Evolutionary conservation across 2,329 filamentous ascomycete species (phyloP).

Genomic region (Penicillium glabrum): DNA sequence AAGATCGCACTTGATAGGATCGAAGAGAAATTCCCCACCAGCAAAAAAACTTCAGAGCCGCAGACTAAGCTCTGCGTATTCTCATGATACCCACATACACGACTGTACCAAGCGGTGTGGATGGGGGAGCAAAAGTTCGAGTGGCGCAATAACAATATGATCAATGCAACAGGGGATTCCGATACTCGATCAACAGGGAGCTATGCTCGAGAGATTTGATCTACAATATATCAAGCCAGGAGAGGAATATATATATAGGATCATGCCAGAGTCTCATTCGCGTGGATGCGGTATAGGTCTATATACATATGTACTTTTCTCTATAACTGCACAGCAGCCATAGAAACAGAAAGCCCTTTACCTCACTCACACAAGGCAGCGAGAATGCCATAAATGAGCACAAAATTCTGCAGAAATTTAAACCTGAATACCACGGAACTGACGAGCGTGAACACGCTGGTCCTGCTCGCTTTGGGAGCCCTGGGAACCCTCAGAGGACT

Average conservation of each 20-base stretch:
- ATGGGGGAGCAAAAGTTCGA: too few species aligned
- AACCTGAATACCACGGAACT: conserved; percentile 20
- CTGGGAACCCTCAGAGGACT: neutral
- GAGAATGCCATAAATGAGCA: conserved; percentile 2
- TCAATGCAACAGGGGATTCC: too few species aligned
- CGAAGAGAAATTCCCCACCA: too few species aligned
- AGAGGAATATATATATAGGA: neutral
- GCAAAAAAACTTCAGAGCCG: too few species aligned
- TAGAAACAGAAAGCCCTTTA: conserved; percentile 6
- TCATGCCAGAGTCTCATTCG: conserved; percentile 2
- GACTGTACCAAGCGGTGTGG: too few species aligned
- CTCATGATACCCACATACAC: too few species aligned
- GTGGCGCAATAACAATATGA: too few species aligned
- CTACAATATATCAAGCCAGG: neutral
- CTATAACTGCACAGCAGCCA: conserved; percentile 21
- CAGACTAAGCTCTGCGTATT: too few species aligned
- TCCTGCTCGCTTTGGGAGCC: conserved; percentile 6
- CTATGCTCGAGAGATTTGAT: too few species aligned
- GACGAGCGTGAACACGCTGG: conserved; percentile 27
- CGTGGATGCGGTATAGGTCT: neutral
- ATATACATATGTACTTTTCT: neutral
- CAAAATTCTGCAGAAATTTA: conserved; percentile 9
- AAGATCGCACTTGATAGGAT: too few species aligned
- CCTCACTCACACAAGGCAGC: conserved; percentile 12
- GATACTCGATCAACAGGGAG: too few species aligned